Conservation (phyloP, 2,329 filamentous ascomycete genomes). For the Fusarium cyanostomum region DNA sequence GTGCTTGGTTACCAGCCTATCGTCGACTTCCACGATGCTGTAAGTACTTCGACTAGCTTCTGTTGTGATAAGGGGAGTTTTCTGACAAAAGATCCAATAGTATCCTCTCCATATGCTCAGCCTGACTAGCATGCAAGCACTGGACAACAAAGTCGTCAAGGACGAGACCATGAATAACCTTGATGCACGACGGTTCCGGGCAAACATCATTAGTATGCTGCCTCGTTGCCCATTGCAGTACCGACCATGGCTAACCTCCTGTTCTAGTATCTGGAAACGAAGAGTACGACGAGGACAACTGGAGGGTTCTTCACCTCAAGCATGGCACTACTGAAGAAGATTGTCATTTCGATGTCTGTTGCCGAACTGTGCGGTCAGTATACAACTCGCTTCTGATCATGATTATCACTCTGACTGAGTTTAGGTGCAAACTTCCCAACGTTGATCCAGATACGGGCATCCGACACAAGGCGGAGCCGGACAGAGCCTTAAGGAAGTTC, state of each 20-base stretch:
- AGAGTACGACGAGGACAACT: conserved; percentile 75
- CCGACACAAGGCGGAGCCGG: conserved; percentile 64
- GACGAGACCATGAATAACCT: conserved; percentile 60
- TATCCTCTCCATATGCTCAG: conserved; percentile 77
- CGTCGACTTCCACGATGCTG: conserved; percentile 75
- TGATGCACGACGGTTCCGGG: conserved; percentile 71
- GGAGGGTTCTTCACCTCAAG: conserved; percentile 69
- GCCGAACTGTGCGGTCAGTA: conserved; percentile 69
- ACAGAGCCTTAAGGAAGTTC: conserved; percentile 65
- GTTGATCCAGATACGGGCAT: conserved; percentile 70
- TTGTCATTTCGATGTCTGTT: conserved; percentile 63
- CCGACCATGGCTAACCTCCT: conserved; percentile 8
- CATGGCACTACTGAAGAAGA: conserved; percentile 38
- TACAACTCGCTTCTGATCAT: neutral
- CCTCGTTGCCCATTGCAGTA: neutral
- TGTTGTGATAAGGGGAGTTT: neutral
- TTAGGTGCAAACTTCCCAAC: conserved; percentile 75
- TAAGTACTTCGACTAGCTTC: conserved; percentile 50
- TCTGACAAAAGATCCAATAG: conserved; percentile 50
- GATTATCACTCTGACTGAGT: conserved; percentile 4
- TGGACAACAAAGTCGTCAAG: conserved; percentile 65
- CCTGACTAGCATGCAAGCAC: conserved; percentile 68
- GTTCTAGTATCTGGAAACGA: conserved; percentile 66
- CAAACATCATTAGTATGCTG: conserved; percentile 72
- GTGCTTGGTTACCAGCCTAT: conserved; percentile 71